These are phyloP conservation scores for Alternaria sp. DNA, from an alignment of 2,329 filamentous ascomycete genomes.

Conservation along the genomic window DNA sequence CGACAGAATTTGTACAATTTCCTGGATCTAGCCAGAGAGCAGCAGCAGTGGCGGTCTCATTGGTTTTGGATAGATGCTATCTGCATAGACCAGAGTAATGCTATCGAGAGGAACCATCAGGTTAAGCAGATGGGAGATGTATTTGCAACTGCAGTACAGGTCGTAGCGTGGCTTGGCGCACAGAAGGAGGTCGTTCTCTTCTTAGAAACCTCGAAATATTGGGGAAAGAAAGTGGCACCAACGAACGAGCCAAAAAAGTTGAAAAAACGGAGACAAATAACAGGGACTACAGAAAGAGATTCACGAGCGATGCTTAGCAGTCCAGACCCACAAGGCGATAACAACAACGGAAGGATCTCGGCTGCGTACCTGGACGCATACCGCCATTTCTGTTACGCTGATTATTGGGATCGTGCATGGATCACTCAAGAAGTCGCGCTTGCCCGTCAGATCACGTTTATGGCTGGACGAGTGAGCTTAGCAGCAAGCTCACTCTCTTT, in stretches of 20 bases:
- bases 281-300: no score
- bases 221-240: no score
- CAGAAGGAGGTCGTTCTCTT: accelerated
- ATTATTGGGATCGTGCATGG: neutral
- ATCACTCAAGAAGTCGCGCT: neutral
- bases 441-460: neutral
- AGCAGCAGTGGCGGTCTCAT: accelerated
- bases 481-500: neutral
- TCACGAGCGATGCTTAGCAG: no score
- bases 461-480: neutral
- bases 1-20: neutral
- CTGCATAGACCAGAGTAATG: neutral
- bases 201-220: no score
- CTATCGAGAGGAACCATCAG: neutral
- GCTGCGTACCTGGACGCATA: no score
- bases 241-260: no score
- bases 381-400: neutral
- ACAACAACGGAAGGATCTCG: no score
- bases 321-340: no score
- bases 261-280: no score
- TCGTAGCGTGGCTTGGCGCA: neutral
- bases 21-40: no score
- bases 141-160: neutral
- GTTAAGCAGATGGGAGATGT: neutral
- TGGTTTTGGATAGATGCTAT: neutral